phyloP scores from a whole-genome alignment of 208 protist species.

The Acanthamoeba polyphaga region DNA sequence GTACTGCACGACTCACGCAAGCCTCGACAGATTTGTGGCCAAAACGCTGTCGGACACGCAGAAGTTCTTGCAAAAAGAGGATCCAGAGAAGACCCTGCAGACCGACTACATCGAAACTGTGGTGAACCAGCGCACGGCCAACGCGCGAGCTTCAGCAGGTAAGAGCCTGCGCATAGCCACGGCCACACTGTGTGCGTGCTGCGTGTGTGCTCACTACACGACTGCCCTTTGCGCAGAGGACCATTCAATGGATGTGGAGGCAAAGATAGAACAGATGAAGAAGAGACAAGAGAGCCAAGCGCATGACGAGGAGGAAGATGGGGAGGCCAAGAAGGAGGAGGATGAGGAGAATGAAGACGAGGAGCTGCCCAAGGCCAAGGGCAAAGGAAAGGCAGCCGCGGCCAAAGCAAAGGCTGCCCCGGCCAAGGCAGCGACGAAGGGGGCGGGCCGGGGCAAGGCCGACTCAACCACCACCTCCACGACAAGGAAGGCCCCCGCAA shows the following conservation, averaged over 20 bases:
- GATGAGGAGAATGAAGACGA: constrained; percentile 13
- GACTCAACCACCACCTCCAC: background rate
- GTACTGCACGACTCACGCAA: background rate
- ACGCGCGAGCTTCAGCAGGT: background rate
- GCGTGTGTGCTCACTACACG: too few species aligned
- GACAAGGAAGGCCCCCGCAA: background rate
- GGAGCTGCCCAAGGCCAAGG: background rate
- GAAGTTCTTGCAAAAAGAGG: constrained; percentile 20
- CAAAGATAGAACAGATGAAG: constrained; percentile 44
- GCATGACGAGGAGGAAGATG: background rate
- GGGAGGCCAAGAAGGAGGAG: background rate
- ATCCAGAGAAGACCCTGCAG: constrained; percentile 50
- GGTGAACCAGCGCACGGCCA: constrained; percentile 25
- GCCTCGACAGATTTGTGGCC: background rate
- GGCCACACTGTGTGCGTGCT: background rate
- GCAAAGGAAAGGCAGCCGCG: background rate
- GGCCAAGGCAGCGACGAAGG: background rate
- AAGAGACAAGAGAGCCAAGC: background rate
- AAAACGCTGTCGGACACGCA: constrained; percentile 17
- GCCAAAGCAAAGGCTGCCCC: background rate
- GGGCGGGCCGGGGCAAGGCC: background rate
- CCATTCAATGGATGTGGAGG: background rate
- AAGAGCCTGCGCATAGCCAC: too few species aligned
- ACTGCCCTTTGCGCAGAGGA: background rate
- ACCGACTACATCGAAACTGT: constrained; percentile 15